Conservation (phyloP, 257 asterid genomes). For the Solanum etuberosum region DNA sequence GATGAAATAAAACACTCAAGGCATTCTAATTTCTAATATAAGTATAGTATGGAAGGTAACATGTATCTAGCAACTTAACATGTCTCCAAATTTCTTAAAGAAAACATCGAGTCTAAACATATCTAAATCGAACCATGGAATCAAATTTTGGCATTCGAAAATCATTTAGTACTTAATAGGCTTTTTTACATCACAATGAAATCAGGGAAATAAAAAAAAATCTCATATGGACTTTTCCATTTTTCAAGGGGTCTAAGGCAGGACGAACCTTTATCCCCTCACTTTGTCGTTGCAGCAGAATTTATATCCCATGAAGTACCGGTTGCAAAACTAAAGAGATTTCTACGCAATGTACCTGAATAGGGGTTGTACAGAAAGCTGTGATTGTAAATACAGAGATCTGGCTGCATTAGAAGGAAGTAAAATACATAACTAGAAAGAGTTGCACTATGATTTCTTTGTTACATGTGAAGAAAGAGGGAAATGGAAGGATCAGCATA, state of each 20-base stretch:
- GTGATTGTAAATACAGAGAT: neutral
- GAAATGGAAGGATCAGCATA: neutral
- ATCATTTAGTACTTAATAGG: neutral
- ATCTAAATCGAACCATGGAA: neutral
- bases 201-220: neutral
- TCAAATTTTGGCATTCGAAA: neutral
- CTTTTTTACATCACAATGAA: neutral
- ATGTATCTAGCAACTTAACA: neutral
- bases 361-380: too few species aligned
- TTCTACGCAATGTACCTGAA: neutral
- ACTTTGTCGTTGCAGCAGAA: neutral
- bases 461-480: neutral
- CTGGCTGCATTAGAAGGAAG: neutral
- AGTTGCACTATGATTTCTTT: neutral
- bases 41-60: neutral
- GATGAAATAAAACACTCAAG: neutral
- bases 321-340: neutral
- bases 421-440: neutral
- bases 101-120: neutral
- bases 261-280: neutral
- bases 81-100: neutral
- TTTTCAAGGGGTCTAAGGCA: neutral
- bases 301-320: neutral
- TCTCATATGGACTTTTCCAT: neutral
- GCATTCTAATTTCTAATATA: neutral